Percentiles rank a stretch among this genome's conserved stretches.
These are phyloP conservation scores for Iberis amara DNA, from an alignment of 441 rosid species.

Conservation along the genomic window DNA sequence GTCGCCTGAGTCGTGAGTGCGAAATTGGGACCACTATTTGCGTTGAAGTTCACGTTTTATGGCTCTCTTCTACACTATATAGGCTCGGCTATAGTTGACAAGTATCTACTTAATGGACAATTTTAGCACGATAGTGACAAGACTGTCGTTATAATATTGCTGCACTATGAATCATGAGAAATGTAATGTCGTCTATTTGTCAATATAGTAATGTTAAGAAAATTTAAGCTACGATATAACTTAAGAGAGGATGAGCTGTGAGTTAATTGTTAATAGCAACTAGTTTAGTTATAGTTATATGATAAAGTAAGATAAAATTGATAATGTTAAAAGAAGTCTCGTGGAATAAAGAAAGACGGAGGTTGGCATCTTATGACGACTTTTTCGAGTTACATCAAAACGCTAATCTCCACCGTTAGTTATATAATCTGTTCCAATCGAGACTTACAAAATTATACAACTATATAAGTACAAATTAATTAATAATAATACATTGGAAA, in stretches of 20 bases:
- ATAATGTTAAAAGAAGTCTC: slow-evolving; percentile 22
- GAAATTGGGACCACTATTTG: slow-evolving; percentile 20
- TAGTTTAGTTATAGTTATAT: background rate
- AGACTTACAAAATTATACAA: background rate
- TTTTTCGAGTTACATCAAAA: slow-evolving; percentile 10
- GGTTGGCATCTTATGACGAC: slow-evolving; percentile 18
- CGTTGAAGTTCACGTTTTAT: background rate
- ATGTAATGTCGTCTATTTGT: no score
- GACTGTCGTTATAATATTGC: no score
- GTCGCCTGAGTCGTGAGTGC: slow-evolving; percentile 27
- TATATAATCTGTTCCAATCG: background rate
- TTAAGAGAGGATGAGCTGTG: slow-evolving; percentile 16
- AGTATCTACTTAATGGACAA: no score
- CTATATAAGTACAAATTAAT: background rate
- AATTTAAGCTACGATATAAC: background rate
- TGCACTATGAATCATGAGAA: no score
- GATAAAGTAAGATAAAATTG: slow-evolving; percentile 10
- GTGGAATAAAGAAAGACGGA: slow-evolving; percentile 16
- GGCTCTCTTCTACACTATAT: no score
- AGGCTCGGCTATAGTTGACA: no score
- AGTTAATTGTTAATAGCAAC: background rate
- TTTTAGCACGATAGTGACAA: no score
- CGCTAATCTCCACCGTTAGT: slow-evolving; percentile 1
- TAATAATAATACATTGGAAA: background rate
- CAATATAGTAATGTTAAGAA: no score